A percentile compares a stretch with the other conserved stretches of the same genome.
Conservation (phyloP, 257 asterid species). For the Fraxinus pennsylvanica region DNA sequence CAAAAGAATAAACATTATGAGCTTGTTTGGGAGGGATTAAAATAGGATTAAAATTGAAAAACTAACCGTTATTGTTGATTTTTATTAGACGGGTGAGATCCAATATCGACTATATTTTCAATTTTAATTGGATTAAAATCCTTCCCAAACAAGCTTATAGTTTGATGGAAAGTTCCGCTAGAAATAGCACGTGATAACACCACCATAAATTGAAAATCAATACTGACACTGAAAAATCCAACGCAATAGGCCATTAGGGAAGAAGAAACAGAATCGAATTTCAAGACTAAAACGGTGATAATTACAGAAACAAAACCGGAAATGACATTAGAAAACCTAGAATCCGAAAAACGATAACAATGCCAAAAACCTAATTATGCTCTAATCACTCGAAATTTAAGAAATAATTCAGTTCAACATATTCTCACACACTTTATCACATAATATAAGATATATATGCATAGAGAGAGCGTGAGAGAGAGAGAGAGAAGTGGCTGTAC, state of each 20-base stretch:
- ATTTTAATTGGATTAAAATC: too few species aligned
- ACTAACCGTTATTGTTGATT: too few species aligned
- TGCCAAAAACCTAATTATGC: constrained; percentile 45
- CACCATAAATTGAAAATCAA: neutral
- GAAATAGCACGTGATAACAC: neutral
- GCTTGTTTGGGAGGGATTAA: too few species aligned
- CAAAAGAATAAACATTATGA: neutral
- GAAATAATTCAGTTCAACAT: constrained; percentile 16
- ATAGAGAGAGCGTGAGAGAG: constrained; percentile 7
- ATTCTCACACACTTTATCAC: neutral
- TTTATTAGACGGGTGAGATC: too few species aligned
- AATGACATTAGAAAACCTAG: neutral
- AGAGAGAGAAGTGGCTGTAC: constrained; percentile 34
- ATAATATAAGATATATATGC: neutral
- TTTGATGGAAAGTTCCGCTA: neutral
- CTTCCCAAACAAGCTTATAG: neutral
- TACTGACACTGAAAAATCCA: constrained; percentile 9
- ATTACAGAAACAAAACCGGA: constrained; percentile 15
- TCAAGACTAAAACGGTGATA: neutral
- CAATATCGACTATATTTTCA: too few species aligned
- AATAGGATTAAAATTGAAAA: too few species aligned
- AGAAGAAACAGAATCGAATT: constrained; percentile 7
- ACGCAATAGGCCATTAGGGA: neutral
- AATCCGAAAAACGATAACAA: neutral
- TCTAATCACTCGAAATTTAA: constrained; percentile 14